A percentile compares a stretch with the other conserved stretches of the same genome.
These are phyloP conservation scores for Melaleuca quinquenervia DNA, from an alignment of 345 rosid species.

Conservation along the genomic window DNA sequence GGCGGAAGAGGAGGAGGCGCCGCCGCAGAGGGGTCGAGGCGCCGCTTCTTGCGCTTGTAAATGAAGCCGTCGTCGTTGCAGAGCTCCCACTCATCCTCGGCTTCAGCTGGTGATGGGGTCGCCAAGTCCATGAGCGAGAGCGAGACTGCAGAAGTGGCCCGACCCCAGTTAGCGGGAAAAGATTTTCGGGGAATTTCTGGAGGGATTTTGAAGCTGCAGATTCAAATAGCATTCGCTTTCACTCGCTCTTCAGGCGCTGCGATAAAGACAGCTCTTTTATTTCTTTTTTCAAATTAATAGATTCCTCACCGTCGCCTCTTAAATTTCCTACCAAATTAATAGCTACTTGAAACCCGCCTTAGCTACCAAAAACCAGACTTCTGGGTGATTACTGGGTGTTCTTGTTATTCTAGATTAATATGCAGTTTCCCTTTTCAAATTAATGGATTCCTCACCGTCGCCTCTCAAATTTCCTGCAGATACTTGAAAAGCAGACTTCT, in stretches of 20 bases:
- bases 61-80: conserved; percentile 72
- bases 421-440: too few species aligned
- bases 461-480: too few species aligned
- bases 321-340: not conserved
- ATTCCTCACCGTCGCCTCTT: not conserved
- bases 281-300: not conserved
- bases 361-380: not conserved
- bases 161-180: conserved; percentile 1
- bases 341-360: not conserved
- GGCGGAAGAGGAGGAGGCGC: not conserved
- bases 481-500: too few species aligned
- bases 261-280: not conserved
- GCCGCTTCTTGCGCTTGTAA: conserved; percentile 55
- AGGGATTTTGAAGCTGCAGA: not conserved
- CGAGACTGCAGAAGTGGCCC: not conserved
- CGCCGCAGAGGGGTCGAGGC: conserved; percentile 10
- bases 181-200: not conserved
- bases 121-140: conserved; percentile 8
- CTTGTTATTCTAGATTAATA: not conserved
- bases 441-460: too few species aligned
- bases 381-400: not conserved
- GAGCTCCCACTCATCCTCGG: conserved; percentile 54
- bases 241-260: not conserved
- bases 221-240: not conserved
- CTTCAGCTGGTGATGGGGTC: not conserved